These are phyloP conservation scores for Tolypocladium amazonense DNA, from an alignment of 2,329 filamentous ascomycete species.

Conservation along the genomic window DNA sequence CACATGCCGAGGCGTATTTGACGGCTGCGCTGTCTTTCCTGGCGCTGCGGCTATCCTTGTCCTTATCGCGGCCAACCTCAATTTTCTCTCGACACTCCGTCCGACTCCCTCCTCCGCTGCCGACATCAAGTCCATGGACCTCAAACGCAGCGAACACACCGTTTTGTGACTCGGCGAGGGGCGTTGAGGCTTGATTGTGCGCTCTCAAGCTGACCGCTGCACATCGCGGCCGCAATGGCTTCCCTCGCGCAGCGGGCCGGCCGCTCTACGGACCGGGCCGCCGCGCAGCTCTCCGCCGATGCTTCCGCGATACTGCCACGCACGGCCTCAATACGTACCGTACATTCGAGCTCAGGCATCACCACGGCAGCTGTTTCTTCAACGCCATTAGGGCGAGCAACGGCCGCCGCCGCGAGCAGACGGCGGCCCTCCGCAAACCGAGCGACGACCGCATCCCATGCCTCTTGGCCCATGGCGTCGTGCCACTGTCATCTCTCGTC, in stretches of 20 bases:
- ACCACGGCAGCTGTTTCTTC: not conserved
- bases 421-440: not conserved
- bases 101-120: not conserved
- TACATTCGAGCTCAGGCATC: not conserved
- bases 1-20: not conserved
- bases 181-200: conserved; percentile 4
- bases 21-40: not conserved
- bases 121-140: conserved; percentile 1
- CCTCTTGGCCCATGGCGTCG: not conserved
- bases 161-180: conserved; percentile 4
- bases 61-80: not conserved
- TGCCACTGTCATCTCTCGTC: not conserved
- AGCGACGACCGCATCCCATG: not conserved
- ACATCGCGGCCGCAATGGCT: conserved; percentile 9
- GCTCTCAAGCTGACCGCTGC: conserved; percentile 2
- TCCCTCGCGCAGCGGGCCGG: conserved; percentile 9
- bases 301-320: not conserved
- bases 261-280: conserved; percentile 9
- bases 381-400: not conserved
- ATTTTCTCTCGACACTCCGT: not conserved
- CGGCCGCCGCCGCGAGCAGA: not conserved
- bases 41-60: not conserved
- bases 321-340: conserved; percentile 1
- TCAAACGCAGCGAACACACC: not conserved
- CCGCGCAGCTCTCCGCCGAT: conserved; percentile 7